Evolutionary conservation across 495 filamentous ascomycete species (phyloP).

Genomic region (Aspergillus kassunensis): DNA sequence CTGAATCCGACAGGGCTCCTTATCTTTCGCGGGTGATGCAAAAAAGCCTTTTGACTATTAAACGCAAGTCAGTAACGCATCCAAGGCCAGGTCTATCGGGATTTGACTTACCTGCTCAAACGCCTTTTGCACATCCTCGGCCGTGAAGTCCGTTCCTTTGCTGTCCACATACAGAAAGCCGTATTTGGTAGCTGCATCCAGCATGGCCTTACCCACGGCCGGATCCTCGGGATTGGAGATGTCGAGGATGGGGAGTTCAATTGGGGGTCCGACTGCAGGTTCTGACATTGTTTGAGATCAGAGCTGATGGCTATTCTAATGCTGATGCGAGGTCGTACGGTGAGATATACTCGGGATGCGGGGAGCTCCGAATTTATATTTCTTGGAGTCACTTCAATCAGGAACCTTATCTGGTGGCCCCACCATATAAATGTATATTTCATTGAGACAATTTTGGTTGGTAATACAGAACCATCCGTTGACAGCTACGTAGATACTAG

Average conservation of each 20-base stretch:
- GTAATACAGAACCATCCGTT: no score
- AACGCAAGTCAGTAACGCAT: not conserved
- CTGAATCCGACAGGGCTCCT: slow-evolving; percentile 67
- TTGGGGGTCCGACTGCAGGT: slow-evolving; percentile 31
- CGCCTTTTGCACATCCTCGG: slow-evolving; percentile 60
- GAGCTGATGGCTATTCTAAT: not conserved
- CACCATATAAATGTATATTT: no score
- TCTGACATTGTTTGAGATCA: slow-evolving; percentile 35
- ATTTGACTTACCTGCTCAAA: slow-evolving; percentile 63
- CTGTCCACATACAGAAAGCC: slow-evolving; percentile 89
- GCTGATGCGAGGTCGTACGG: not conserved
- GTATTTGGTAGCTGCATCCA: slow-evolving; percentile 73
- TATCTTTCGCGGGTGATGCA: slow-evolving; percentile 63
- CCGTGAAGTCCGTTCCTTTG: slow-evolving; percentile 61
- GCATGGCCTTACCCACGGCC: slow-evolving; percentile 63
- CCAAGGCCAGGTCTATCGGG: not conserved
- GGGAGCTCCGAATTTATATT: slow-evolving; percentile 1
- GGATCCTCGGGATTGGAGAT: slow-evolving; percentile 54
- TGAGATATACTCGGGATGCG: not conserved
- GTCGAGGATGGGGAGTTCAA: slow-evolving; percentile 75
- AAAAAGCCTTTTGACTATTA: slow-evolving; percentile 76
- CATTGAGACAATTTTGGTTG: no score
- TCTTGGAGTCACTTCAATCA: not conserved
- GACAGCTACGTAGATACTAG: no score
- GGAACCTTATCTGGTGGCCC: slow-evolving; percentile 4